Conservation (phyloP, 441 rosid species). For the Jatropha multifida region DNA sequence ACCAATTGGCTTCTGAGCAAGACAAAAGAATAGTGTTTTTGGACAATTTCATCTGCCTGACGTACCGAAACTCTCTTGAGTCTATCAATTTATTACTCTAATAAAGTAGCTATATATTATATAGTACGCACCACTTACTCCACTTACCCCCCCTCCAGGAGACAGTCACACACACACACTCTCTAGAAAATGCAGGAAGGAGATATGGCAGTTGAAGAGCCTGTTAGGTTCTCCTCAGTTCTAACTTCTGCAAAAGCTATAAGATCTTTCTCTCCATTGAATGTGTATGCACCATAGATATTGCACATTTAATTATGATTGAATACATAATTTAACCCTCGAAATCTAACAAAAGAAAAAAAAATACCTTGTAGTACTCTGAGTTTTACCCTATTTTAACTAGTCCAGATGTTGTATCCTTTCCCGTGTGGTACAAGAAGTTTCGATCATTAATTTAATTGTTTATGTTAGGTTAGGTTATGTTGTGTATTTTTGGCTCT, state of each 20-base stretch:
- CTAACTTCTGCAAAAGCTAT: constrained; percentile 17
- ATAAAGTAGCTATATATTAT: background rate
- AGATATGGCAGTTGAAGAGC: constrained; percentile 15
- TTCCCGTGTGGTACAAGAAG: too few relatives aligned
- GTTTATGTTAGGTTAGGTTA: too few relatives aligned
- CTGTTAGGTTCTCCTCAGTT: constrained; percentile 20
- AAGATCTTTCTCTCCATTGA: background rate
- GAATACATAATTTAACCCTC: too few relatives aligned
- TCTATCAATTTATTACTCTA: background rate
- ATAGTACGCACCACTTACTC: background rate
- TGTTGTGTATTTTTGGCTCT: background rate
- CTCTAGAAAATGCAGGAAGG: constrained; percentile 15
- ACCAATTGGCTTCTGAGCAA: background rate
- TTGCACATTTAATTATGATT: too few relatives aligned
- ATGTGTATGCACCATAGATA: too few relatives aligned
- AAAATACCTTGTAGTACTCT: too few relatives aligned
- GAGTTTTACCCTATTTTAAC: constrained; percentile 31
- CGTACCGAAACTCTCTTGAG: background rate
- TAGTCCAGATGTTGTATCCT: constrained; percentile 4
- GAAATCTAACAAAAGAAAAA: too few relatives aligned
- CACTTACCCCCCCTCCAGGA: too few relatives aligned
- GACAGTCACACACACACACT: too few relatives aligned
- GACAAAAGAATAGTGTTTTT: background rate
- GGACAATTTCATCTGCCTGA: background rate
- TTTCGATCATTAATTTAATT: too few relatives aligned